These are phyloP conservation scores for Pleurotus giganteus DNA, from an alignment of 768 basidiomycete genomes.

Conservation along the genomic window DNA sequence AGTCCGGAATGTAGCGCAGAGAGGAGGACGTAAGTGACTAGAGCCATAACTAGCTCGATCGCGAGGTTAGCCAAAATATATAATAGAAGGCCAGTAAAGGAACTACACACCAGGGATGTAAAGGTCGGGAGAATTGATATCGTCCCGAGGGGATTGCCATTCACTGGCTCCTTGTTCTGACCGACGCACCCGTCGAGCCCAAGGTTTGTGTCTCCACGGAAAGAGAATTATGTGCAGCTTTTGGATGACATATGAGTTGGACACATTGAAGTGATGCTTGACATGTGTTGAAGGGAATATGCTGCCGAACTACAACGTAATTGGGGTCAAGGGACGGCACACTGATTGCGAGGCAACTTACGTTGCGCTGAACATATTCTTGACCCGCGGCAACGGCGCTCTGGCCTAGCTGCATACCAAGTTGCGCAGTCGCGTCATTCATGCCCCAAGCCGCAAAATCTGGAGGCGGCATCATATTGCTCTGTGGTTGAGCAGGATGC, in stretches of 20 bases:
- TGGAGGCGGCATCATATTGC: constrained; percentile 23
- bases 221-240: constrained; percentile 90
- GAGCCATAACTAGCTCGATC: constrained; percentile 72
- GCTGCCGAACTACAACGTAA: constrained; percentile 62
- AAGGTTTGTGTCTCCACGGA: constrained; percentile 91
- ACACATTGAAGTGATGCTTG: constrained; percentile 94
- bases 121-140: constrained; percentile 93
- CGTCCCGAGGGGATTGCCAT: constrained; percentile 88
- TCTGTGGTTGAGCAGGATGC: constrained; percentile 28
- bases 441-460: constrained; percentile 80
- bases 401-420: constrained; percentile 94
- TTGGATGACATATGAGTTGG: constrained; percentile 90
- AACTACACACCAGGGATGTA: constrained; percentile 81
- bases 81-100: not conserved
- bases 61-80: constrained; percentile 1
- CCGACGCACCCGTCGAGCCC: constrained; percentile 68
- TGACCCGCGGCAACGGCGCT: constrained; percentile 92
- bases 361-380: constrained; percentile 94
- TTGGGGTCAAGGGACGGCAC: constrained; percentile 2
- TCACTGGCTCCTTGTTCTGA: constrained; percentile 68
- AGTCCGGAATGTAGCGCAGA: constrained; percentile 85
- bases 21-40: constrained; percentile 93
- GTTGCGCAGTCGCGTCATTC: constrained; percentile 90
- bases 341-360: constrained; percentile 33
- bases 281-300: constrained; percentile 73